Evolutionary conservation across 139 green algal species (phyloP).

Genomic region (Coelastrella sp.): DNA sequence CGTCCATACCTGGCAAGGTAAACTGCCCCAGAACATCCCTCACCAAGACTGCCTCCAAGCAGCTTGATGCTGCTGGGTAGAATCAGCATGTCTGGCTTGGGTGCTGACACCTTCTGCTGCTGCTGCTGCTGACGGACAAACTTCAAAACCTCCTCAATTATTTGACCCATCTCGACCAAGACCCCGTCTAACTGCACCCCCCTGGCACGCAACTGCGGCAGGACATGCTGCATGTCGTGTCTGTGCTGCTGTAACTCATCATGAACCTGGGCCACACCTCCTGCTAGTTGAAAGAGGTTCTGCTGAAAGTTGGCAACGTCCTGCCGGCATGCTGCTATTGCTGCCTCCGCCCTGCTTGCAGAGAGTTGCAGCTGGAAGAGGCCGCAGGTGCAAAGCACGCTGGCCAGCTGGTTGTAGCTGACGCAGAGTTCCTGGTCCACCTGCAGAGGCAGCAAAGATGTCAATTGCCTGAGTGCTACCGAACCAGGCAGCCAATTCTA

Average conservation of each 20-base stretch:
- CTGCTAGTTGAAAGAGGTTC: neutral
- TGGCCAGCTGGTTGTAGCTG: neutral
- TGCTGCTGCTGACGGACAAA: neutral
- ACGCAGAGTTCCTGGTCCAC: neutral
- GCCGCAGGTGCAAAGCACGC: neutral
- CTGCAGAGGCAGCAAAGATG: neutral
- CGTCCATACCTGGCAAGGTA: neutral
- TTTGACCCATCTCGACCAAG: neutral
- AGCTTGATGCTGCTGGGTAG: neutral
- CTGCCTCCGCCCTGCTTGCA: neutral
- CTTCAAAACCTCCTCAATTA: neutral
- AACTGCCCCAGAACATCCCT: neutral
- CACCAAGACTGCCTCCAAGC: neutral
- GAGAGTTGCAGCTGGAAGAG: neutral
- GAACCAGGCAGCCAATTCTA: neutral
- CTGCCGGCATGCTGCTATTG: neutral
- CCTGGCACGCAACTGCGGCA: neutral
- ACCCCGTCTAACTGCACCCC: neutral
- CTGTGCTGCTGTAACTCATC: neutral
- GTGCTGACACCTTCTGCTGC: neutral
- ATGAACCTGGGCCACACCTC: neutral
- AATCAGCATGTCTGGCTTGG: neutral
- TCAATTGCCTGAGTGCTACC: neutral
- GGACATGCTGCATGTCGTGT: neutral
- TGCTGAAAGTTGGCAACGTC: neutral